Evolutionary conservation across 371 early-diverging fungal genomes (phyloP).

Genomic region (Sporodiniella umbellata): DNA sequence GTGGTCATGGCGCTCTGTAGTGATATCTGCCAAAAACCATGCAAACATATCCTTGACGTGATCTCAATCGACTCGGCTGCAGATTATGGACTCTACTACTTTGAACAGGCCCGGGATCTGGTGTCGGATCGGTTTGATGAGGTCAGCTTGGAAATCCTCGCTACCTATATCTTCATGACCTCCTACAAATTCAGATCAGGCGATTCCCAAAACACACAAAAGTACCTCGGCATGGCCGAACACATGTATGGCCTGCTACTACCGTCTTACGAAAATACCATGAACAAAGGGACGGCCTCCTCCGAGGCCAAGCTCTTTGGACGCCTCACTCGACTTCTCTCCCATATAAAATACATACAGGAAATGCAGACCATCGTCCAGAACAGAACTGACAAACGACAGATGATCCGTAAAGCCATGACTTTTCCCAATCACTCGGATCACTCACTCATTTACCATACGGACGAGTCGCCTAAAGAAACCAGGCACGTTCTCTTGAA

Average conservation of each 20-base stretch:
- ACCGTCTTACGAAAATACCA: slow-evolving; percentile 7
- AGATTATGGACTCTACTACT: slow-evolving; percentile 27
- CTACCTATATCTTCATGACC: slow-evolving; percentile 22
- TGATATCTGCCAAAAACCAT: slow-evolving; percentile 16
- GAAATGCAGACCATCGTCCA: not conserved
- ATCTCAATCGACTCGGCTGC: slow-evolving; percentile 10
- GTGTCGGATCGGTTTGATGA: slow-evolving; percentile 35
- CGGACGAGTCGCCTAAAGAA: slow-evolving; percentile 20
- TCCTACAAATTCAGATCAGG: slow-evolving; percentile 18
- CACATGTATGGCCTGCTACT: slow-evolving; percentile 21
- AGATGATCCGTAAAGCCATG: not conserved
- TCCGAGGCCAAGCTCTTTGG: not conserved
- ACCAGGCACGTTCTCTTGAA: slow-evolving; percentile 9
- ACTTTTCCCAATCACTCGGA: not conserved
- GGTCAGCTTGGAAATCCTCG: slow-evolving; percentile 21
- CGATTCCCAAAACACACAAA: slow-evolving; percentile 7
- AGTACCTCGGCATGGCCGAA: slow-evolving; percentile 24
- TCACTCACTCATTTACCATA: not conserved
- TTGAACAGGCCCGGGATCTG: slow-evolving; percentile 26
- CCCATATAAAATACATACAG: not conserved
- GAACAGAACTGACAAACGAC: not conserved
- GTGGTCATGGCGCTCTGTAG: slow-evolving; percentile 33
- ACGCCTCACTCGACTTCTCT: slow-evolving; percentile 5
- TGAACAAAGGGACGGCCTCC: not conserved
- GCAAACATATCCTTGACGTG: slow-evolving; percentile 18